A percentile compares a stretch with the other conserved stretches of the same genome.
These are phyloP conservation scores for Tetrapisispora iriomotensis DNA, from an alignment of 805 yeast species.

Conservation along the genomic window DNA sequence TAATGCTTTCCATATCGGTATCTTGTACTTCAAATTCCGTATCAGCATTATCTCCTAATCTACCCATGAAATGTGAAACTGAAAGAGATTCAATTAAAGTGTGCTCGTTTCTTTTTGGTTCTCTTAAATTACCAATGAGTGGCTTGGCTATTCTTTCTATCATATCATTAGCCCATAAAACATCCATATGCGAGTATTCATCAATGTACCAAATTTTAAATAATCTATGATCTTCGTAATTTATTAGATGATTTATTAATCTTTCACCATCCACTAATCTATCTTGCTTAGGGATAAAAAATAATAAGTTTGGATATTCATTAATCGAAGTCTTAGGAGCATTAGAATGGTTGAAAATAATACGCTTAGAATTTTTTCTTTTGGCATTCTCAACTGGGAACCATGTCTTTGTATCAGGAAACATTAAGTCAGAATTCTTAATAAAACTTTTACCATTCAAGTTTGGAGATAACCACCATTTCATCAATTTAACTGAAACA, in stretches of 20 bases:
- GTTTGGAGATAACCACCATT: constrained; percentile 72
- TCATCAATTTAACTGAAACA: constrained; percentile 74
- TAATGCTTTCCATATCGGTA: background rate
- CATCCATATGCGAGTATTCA: constrained; percentile 79
- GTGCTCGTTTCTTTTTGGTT: background rate
- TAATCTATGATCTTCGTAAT: constrained; percentile 38
- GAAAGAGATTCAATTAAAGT: constrained; percentile 1
- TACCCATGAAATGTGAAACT: constrained; percentile 1
- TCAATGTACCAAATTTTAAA: constrained; percentile 35
- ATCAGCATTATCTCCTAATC: background rate
- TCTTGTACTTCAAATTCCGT: background rate
- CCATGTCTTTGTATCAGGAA: constrained; percentile 48
- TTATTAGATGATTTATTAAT: constrained; percentile 53
- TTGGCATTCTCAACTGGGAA: constrained; percentile 25
- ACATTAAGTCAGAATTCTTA: constrained; percentile 30
- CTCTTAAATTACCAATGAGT: constrained; percentile 29
- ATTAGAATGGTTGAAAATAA: constrained; percentile 14
- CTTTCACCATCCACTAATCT: constrained; percentile 66
- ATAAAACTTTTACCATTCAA: constrained; percentile 34
- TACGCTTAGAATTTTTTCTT: background rate
- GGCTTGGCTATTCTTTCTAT: constrained; percentile 52
- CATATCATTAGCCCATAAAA: constrained; percentile 82
- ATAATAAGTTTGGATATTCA: constrained; percentile 47
- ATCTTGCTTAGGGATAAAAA: constrained; percentile 68
- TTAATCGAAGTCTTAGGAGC: constrained; percentile 27